phyloP scores from a whole-genome alignment of 768 basidiomycete species.

The Lactarius trivialis region DNA sequence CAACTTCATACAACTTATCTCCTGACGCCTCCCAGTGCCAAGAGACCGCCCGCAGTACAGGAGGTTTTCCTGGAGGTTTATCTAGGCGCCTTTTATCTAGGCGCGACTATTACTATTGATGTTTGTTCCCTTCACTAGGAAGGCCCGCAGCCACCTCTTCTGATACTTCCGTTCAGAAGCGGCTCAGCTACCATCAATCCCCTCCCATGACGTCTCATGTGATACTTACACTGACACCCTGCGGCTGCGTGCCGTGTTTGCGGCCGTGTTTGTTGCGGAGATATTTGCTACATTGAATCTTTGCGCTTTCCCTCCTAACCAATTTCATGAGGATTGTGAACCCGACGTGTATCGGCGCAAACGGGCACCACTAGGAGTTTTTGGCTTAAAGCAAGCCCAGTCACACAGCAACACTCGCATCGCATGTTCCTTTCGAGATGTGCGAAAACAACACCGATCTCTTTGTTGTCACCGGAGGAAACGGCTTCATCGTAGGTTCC shows the following conservation, averaged over 20 bases:
- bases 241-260: background rate
- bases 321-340: background rate
- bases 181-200: background rate
- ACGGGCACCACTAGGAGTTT: background rate
- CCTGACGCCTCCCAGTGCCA: background rate
- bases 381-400: background rate
- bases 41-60: background rate
- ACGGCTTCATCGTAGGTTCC: constrained; percentile 46
- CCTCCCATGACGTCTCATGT: background rate
- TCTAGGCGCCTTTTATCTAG: background rate
- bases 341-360: background rate
- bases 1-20: background rate
- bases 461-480: constrained; percentile 43
- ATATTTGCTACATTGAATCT: background rate
- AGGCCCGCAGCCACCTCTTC: background rate
- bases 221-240: background rate
- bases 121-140: background rate
- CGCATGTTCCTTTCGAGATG: background rate
- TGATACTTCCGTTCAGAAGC: background rate
- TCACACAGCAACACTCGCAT: background rate
- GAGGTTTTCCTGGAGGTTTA: background rate
- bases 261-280: background rate
- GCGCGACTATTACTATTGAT: background rate
- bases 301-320: background rate
- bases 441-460: constrained; percentile 11